Conservation (phyloP, 176 grass and related monocot species). For the Raddia guianensis region DNA sequence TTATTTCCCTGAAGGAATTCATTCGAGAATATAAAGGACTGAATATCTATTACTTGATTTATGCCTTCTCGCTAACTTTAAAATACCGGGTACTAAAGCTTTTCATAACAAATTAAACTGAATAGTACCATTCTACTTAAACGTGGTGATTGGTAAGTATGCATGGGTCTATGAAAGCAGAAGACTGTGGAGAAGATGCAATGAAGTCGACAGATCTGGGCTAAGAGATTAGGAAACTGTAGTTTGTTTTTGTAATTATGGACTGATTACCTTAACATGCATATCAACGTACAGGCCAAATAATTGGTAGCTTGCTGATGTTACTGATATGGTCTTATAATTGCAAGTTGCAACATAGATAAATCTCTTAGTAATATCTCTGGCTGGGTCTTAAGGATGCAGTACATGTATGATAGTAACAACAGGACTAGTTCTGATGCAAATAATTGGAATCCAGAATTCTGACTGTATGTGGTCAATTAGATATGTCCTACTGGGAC, state of each 20-base stretch:
- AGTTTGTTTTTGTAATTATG: not conserved
- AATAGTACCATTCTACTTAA: not conserved
- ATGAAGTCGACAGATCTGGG: not conserved
- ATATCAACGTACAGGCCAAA: slow-evolving; percentile 29
- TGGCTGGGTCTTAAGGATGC: not conserved
- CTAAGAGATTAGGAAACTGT: not conserved
- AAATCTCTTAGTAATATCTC: not conserved
- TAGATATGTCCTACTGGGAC: not conserved
- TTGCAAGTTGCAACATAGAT: slow-evolving; percentile 21
- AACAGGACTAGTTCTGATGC: not conserved
- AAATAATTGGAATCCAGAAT: slow-evolving; percentile 7
- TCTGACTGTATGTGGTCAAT: not conserved
- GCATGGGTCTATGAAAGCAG: not conserved
- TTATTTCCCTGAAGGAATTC: slow-evolving; percentile 11
- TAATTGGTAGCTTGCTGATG: not conserved
- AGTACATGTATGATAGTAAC: not conserved
- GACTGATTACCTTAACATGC: slow-evolving; percentile 17
- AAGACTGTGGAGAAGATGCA: not conserved
- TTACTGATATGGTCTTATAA: not conserved
- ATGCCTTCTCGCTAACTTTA: not conserved
- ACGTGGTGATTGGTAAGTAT: not conserved
- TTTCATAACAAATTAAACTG: not conserved
- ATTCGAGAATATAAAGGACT: slow-evolving; percentile 33
- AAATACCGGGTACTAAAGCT: not conserved
- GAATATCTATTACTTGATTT: slow-evolving; percentile 21